Evolutionary conservation across 257 asterid genomes (phyloP).

Genomic region (Solanum ossicruentum): DNA sequence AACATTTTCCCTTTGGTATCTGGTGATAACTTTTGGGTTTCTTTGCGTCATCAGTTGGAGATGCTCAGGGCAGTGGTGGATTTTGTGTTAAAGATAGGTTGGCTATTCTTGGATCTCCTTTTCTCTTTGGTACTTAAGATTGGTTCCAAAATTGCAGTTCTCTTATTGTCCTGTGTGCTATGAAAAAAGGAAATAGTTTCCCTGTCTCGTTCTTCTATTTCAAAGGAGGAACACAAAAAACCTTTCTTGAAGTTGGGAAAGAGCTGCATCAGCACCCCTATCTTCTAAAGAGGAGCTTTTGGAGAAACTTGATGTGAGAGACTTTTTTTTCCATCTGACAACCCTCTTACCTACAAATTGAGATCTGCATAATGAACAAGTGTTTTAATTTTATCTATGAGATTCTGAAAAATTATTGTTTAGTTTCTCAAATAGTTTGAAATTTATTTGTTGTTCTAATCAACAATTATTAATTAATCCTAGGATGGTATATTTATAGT

Average conservation of each 20-base stretch:
- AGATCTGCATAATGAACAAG: neutral
- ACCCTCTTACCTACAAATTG: neutral
- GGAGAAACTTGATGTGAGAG: conserved; percentile 7
- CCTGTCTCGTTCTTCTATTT: neutral
- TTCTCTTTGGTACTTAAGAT: neutral
- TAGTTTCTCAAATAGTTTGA: too few relatives aligned
- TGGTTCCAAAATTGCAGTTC: neutral
- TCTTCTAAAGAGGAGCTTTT: conserved; percentile 2
- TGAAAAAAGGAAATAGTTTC: neutral
- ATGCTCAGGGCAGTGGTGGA: too few relatives aligned
- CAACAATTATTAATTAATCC: too few relatives aligned
- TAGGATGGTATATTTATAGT: too few relatives aligned
- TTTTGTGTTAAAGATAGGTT: too few relatives aligned
- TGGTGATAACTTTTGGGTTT: too few relatives aligned
- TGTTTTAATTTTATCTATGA: too few relatives aligned
- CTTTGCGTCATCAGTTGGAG: too few relatives aligned
- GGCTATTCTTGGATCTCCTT: too few relatives aligned
- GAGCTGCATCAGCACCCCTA: neutral
- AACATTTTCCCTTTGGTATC: too few relatives aligned
- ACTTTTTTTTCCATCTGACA: neutral
- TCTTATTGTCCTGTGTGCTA: neutral
- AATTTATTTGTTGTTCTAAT: too few relatives aligned
- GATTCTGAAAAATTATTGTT: too few relatives aligned
- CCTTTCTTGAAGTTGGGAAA: neutral
- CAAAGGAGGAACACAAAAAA: neutral